Evolutionary conservation across 176 grass and related monocot species (phyloP).

Genomic region (Zoysia pacifica): DNA sequence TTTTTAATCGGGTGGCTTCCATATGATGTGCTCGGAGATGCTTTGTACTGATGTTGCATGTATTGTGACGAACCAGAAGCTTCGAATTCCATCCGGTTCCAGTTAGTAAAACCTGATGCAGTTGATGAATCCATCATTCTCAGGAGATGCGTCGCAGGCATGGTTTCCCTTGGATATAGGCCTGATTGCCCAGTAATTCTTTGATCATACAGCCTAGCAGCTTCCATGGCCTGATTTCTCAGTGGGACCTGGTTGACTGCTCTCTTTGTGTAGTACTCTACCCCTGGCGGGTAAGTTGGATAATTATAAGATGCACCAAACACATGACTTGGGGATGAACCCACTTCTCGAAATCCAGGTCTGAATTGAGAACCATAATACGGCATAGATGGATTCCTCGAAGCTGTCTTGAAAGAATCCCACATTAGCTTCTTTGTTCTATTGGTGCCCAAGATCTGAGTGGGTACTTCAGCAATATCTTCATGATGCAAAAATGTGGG

Average conservation of each 20-base stretch:
- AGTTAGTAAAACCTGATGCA: slow-evolving; percentile 22
- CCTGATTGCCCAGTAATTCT: slow-evolving; percentile 30
- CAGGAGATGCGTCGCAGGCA: slow-evolving; percentile 62
- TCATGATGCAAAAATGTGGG: slow-evolving; percentile 36
- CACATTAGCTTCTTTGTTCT: slow-evolving; percentile 37
- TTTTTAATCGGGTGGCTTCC: slow-evolving; percentile 32
- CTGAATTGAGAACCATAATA: slow-evolving; percentile 39
- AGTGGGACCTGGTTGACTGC: slow-evolving; percentile 14
- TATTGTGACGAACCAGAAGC: slow-evolving; percentile 2
- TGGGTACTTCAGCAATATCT: slow-evolving; percentile 20
- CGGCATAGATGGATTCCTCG: slow-evolving; percentile 29
- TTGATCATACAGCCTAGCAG: slow-evolving; percentile 34
- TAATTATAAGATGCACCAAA: slow-evolving; percentile 30
- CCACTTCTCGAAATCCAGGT: slow-evolving; percentile 19
- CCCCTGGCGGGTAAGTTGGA: slow-evolving; percentile 29
- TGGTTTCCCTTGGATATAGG: slow-evolving; percentile 50
- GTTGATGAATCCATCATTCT: slow-evolving; percentile 60
- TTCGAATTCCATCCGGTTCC: slow-evolving; percentile 38
- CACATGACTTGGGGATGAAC: slow-evolving; percentile 38
- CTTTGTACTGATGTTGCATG: slow-evolving; percentile 30
- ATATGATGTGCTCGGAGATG: slow-evolving; percentile 33
- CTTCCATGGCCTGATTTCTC: slow-evolving; percentile 40
- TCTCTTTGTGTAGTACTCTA: slow-evolving; percentile 29
- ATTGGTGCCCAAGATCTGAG: slow-evolving; percentile 25
- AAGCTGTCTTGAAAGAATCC: slow-evolving; percentile 35